Evolutionary conservation across 257 asterid species (phyloP).

Genomic region (Lavandula angustifolia): DNA sequence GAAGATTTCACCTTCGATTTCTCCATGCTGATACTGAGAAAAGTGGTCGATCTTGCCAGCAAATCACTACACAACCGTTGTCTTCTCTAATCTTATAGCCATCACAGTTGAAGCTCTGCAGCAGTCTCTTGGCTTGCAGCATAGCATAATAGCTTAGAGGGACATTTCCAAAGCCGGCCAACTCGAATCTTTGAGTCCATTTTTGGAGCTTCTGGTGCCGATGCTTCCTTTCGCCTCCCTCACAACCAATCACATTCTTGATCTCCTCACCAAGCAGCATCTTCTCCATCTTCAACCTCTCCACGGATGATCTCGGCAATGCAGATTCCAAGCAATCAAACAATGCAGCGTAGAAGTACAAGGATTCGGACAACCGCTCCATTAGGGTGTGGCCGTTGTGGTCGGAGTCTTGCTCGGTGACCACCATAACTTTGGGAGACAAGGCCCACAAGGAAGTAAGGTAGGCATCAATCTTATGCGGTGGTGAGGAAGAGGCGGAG

Average conservation of each 20-base stretch:
- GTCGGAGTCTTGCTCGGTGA: constrained; percentile 85
- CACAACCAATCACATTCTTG: constrained; percentile 81
- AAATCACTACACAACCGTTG: constrained; percentile 71
- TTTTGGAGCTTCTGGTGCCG: no score
- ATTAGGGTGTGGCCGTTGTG: constrained; percentile 72
- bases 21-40: constrained; percentile 90
- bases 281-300: constrained; percentile 83
- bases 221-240: constrained; percentile 69
- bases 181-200: constrained; percentile 59
- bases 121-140: constrained; percentile 79
- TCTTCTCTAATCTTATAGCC: constrained; percentile 92
- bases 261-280: constrained; percentile 86
- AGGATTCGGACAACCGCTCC: constrained; percentile 85
- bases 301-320: constrained; percentile 69
- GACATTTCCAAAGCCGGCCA: constrained; percentile 66
- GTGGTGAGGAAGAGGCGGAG: constrained; percentile 69
- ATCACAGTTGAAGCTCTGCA: constrained; percentile 69
- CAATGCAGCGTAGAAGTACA: constrained; percentile 81
- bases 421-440: constrained; percentile 84
- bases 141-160: constrained; percentile 81
- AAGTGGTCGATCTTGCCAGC: constrained; percentile 95
- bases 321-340: constrained; percentile 86
- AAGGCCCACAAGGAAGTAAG: constrained; percentile 68
- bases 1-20: constrained; percentile 54
- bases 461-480: constrained; percentile 54